phyloP scores from a whole-genome alignment of 192 early-diverging fungal species.

The Pilobolus umbonatus region DNA sequence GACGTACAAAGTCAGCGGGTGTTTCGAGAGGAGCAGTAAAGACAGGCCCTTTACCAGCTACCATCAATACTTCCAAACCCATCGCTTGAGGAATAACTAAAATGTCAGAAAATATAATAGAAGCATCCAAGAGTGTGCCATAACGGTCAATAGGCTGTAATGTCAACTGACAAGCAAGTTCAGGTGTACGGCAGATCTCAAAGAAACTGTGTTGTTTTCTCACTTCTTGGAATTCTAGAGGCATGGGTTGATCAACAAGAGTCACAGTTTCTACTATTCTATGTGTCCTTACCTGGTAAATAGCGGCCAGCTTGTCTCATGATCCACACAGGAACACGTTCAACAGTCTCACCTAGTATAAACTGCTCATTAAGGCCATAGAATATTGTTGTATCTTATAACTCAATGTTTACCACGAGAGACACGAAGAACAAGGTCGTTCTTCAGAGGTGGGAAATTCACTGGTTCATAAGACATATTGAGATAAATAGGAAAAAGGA shows the following conservation, averaged over 20 bases:
- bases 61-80: conserved; percentile 93
- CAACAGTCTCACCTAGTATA: conserved; percentile 60
- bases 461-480: conserved; percentile 9
- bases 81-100: conserved; percentile 96
- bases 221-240: conserved; percentile 79
- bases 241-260: no score
- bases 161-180: conserved; percentile 90
- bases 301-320: conserved; percentile 98
- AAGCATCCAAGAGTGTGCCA: conserved; percentile 82
- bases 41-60: conserved; percentile 82
- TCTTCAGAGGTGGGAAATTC: conserved; percentile 79
- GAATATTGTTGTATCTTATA: background rate
- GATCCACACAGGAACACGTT: conserved; percentile 91
- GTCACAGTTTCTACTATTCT: no score
- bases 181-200: conserved; percentile 88
- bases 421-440: conserved; percentile 87
- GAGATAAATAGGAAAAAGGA: no score
- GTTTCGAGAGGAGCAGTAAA: conserved; percentile 78
- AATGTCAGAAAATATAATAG: conserved; percentile 99
- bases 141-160: conserved; percentile 96
- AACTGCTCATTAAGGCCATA: no score
- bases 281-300: conserved; percentile 71
- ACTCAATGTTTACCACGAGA: conserved; percentile 58
- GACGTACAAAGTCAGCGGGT: conserved; percentile 66
- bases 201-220: conserved; percentile 91